These are phyloP conservation scores for Malassezia arunalokei DNA, from an alignment of 1,284 basidiomycete genomes.

Conservation along the genomic window DNA sequence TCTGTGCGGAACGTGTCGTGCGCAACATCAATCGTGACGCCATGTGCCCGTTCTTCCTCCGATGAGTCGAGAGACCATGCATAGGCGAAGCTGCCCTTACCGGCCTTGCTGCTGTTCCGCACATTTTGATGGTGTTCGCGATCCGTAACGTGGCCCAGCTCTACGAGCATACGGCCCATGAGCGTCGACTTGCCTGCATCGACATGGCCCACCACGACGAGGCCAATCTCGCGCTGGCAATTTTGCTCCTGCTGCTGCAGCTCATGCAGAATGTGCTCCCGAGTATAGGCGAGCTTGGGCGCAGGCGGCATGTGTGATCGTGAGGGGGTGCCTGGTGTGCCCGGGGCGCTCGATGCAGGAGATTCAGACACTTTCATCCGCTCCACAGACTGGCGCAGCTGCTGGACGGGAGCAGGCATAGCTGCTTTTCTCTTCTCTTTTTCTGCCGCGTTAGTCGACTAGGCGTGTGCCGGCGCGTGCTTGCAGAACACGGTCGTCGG, in stretches of 20 bases:
- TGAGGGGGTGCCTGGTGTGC: constrained; percentile 19
- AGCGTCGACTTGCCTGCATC: constrained; percentile 97
- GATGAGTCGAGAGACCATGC: constrained; percentile 94
- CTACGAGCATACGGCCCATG: constrained; percentile 87
- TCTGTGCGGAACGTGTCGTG: constrained; percentile 67
- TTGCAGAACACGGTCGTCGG: constrained; percentile 67
- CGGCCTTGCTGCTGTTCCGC: constrained; percentile 74
- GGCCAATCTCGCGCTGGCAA: constrained; percentile 62
- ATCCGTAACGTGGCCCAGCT: constrained; percentile 74
- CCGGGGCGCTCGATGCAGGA: neutral
- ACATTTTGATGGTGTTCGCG: constrained; percentile 74
- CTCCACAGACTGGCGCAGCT: constrained; percentile 31
- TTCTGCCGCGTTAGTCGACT: constrained; percentile 9
- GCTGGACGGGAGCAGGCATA: constrained; percentile 17
- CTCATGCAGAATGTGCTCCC: constrained; percentile 75
- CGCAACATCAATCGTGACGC: constrained; percentile 95
- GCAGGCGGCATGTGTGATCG: constrained; percentile 44
- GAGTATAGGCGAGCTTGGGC: constrained; percentile 60
- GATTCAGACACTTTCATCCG: constrained; percentile 18
- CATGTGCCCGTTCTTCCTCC: constrained; percentile 79
- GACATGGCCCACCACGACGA: constrained; percentile 93
- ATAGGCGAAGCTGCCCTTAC: constrained; percentile 91
- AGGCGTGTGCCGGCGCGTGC: constrained; percentile 61
- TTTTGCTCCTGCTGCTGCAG: constrained; percentile 55
- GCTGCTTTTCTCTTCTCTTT: constrained; percentile 6